Evolutionary conservation across 352 stramenopile genomes (phyloP), one percentile per base, ranked within the genome.

Genomic region (Pythium chondricola): DNA sequence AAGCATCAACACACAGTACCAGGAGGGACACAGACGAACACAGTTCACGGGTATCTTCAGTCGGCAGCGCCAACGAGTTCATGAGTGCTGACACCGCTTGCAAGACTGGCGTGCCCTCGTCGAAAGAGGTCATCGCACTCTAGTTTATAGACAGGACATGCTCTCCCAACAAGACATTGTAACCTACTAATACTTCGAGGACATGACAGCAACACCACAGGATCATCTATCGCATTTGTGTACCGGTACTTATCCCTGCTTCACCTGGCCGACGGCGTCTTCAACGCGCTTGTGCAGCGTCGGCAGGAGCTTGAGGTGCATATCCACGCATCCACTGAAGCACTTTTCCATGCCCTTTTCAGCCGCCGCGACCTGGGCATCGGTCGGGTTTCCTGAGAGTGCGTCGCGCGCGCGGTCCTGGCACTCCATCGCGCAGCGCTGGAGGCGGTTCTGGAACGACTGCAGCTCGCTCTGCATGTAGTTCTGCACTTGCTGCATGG

Each of bases 341-440:
- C 83, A 93, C 38, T 47, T 67, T 11, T 91, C 68, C 80, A 93
- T 93, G 48, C 74, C 68, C 51, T 84, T 83, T 52, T 93, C 80
- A 6, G 73, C 68, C 2, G 56, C 66, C 2, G 65, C 67, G 38
- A 92, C 81, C 60, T 90, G 74, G 42, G 72, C 25, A 17, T 93
- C 78, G 43, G 58, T 88, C n/a, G 79, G 78, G 36, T 68, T 77
- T 14, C 71, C 71, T 1, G 80, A 69, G 29, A 94, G 20, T n/a
- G 63, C 40, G 47, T 94, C 83, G 43, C 80, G 74, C 21, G 81
- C 81, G 46, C 74, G 79, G 61, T 94, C 83, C 65, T 94, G 80
- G 52, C 83, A 94, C 57, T 94, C 83, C 68, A 89, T 85, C n/a
- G 72, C 80, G 48, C 80, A 85, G 13, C 83, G 78, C 57, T 94